phyloP scores from a whole-genome alignment of 768 basidiomycete species.

The Trametes meyenii region DNA sequence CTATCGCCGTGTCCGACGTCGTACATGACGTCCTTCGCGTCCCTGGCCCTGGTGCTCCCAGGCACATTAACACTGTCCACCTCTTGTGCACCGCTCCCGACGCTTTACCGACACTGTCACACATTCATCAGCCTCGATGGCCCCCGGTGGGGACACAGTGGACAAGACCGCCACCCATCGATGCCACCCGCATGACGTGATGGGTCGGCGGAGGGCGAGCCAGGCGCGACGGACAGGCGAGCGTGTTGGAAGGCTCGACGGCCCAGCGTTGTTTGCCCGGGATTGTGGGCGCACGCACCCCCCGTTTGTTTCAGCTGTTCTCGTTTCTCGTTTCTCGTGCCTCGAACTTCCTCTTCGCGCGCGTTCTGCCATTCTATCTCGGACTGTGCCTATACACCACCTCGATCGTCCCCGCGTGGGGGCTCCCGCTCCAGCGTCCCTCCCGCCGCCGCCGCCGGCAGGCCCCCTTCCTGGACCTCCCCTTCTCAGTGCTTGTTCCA shows the following conservation, averaged over 20 bases:
- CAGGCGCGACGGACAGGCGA: background rate
- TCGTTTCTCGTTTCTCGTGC: no score
- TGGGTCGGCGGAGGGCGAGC: no score
- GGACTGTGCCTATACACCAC: no score
- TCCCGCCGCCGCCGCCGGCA: no score
- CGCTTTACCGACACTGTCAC: background rate
- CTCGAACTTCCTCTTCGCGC: no score
- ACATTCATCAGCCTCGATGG: background rate
- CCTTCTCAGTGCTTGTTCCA: no score
- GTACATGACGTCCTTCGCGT: background rate
- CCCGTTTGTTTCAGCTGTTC: background rate
- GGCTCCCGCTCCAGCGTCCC: no score
- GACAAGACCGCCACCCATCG: no score
- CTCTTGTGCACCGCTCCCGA: background rate
- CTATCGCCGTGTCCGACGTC: conserved; percentile 1
- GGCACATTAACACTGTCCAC: background rate
- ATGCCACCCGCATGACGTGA: no score
- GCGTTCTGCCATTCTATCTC: no score
- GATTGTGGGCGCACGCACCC: background rate
- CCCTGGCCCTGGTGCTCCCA: conserved; percentile 11
- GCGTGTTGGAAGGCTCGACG: background rate
- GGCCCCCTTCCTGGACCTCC: no score
- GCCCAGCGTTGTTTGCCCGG: background rate
- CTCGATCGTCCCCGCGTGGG: no score
- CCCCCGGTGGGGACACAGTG: background rate